Conservation (phyloP, 208 protist species). For the Trypanosoma brucei region DNA sequence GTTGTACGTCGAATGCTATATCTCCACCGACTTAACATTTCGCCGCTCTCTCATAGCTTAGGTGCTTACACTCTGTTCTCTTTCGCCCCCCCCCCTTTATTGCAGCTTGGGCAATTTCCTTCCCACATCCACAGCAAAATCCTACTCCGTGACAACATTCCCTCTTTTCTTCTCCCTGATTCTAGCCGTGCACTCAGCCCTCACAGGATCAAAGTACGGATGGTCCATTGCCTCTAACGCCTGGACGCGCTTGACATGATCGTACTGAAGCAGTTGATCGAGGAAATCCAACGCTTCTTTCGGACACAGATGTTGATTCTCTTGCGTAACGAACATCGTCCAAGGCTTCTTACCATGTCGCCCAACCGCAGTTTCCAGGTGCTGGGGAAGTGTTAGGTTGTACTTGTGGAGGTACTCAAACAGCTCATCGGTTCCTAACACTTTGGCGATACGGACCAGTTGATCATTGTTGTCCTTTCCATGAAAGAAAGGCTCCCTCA, state of each 20-base stretch:
- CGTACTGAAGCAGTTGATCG: conserved; percentile 96
- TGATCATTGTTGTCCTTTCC: conserved; percentile 99
- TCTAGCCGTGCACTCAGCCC: conserved; percentile 30
- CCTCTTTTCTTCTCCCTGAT: conserved; percentile 3
- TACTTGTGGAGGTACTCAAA: conserved; percentile 97
- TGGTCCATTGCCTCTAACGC: conserved; percentile 98
- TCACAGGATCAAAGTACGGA: conserved; percentile 96
- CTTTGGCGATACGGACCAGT: conserved; percentile 95
- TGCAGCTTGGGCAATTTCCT: neutral
- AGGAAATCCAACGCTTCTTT: conserved; percentile 98
- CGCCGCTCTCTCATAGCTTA: neutral
- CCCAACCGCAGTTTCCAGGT: conserved; percentile 87
- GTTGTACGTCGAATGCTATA: no score
- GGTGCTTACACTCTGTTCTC: neutral
- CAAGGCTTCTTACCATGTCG: conserved; percentile 91
- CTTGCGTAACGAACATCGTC: conserved; percentile 87
- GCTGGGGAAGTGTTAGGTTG: conserved; percentile 88
- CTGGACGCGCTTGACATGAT: conserved; percentile 96
- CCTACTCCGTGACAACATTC: no score
- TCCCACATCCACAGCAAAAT: no score
- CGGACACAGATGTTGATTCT: conserved; percentile 96
- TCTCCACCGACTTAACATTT: neutral
- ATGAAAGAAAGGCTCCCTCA: conserved; percentile 99
- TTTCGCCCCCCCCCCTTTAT: neutral
- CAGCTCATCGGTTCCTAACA: conserved; percentile 97